A percentile compares a stretch with the other conserved stretches of the same genome.
Evolutionary conservation across 2,329 filamentous ascomycete species (phyloP).

Genomic region (Alternaria brassicae): DNA sequence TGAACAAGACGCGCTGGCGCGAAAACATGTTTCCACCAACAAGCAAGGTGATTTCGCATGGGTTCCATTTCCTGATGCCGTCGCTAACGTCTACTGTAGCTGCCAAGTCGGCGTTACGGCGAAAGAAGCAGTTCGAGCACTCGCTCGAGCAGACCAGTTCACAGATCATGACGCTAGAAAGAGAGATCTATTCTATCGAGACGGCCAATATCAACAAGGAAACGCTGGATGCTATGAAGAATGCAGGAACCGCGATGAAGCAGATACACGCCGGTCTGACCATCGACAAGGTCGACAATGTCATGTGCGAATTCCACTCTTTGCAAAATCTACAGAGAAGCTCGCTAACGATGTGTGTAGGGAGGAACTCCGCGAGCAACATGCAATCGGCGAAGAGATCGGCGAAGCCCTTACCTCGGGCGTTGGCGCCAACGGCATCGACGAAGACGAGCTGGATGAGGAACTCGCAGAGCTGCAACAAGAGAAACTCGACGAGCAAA

Average conservation of each 20-base stretch:
- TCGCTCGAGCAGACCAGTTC: conserved; percentile 87
- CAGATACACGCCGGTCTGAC: conserved; percentile 89
- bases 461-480: conserved; percentile 89
- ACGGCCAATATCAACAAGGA: conserved; percentile 98
- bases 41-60: conserved; percentile 78
- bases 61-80: too few relatives aligned
- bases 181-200: conserved; percentile 96
- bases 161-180: conserved; percentile 91
- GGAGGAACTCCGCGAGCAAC: conserved; percentile 90
- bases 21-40: conserved; percentile 87
- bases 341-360: conserved; percentile 55
- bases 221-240: conserved; percentile 92
- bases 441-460: conserved; percentile 85
- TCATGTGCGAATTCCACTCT: conserved; percentile 75
- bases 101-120: conserved; percentile 85
- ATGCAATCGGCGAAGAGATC: conserved; percentile 92
- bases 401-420: conserved; percentile 79
- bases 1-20: conserved; percentile 86
- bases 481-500: conserved; percentile 89
- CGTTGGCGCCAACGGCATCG: conserved; percentile 72
- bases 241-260: conserved; percentile 88
- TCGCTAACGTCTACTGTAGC: conserved; percentile 60
- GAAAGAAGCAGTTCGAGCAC: conserved; percentile 94
- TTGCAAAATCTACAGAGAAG: neutral
- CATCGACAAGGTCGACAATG: conserved; percentile 92